A percentile compares a stretch with the other conserved stretches of the same genome.
These are phyloP conservation scores for Leccinum variicolor DNA, from an alignment of 768 basidiomycete genomes.

Conservation along the genomic window DNA sequence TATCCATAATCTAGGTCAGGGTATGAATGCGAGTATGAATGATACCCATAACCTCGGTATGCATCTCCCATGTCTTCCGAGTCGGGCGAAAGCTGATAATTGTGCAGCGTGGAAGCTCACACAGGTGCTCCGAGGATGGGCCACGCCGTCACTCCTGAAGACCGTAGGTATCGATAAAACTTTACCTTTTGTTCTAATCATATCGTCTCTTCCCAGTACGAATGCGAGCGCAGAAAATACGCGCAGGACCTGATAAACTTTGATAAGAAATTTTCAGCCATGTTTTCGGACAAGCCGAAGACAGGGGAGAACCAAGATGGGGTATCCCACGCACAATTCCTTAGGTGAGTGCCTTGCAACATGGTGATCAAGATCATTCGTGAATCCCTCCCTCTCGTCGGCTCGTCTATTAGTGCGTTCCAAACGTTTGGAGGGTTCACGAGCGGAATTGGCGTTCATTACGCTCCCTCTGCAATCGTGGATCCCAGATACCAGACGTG, in stretches of 20 bases:
- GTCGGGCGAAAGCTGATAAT: conserved; percentile 47
- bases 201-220: conserved; percentile 43
- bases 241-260: conserved; percentile 68
- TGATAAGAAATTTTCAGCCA: conserved; percentile 55
- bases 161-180: conserved; percentile 26
- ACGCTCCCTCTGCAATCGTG: conserved; percentile 34
- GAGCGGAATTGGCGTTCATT: conserved; percentile 36
- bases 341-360: conserved; percentile 18
- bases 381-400: background rate
- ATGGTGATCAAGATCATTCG: background rate
- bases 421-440: conserved; percentile 34
- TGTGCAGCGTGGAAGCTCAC: conserved; percentile 45
- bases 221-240: conserved; percentile 59
- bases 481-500: conserved; percentile 27
- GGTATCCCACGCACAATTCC: conserved; percentile 31
- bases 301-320: conserved; percentile 37
- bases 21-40: background rate
- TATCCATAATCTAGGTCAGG: background rate
- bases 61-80: background rate
- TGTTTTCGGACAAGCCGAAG: conserved; percentile 37
- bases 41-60: conserved; percentile 15
- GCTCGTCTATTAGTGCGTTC: conserved; percentile 24
- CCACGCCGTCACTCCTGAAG: conserved; percentile 32
- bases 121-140: conserved; percentile 42
- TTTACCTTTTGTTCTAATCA: background rate